Percentiles rank a stretch among this genome's conserved stretches.
phyloP scores from a whole-genome alignment of 176 grass and related monocot genomes.

The Luzula sylvatica region DNA sequence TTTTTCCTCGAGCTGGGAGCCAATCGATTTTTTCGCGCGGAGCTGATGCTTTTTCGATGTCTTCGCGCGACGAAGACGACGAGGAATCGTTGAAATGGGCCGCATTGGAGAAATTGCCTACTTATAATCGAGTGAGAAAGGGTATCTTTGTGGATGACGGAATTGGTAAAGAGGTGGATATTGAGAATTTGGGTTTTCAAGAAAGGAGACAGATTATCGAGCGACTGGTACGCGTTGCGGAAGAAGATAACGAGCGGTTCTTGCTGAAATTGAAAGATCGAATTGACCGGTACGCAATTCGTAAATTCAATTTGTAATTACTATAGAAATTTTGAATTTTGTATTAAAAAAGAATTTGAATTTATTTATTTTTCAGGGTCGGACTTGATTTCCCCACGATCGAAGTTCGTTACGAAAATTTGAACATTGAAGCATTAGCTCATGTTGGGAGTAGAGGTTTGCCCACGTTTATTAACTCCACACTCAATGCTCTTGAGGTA shows the following conservation, averaged over 20 bases:
- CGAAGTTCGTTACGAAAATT: slow-evolving; percentile 44
- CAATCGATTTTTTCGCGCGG: not conserved
- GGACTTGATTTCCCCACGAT: slow-evolving; percentile 48
- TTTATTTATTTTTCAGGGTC: slow-evolving; percentile 21
- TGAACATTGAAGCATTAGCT: slow-evolving; percentile 36
- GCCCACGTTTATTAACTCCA: slow-evolving; percentile 46
- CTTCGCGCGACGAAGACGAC: slow-evolving; percentile 31
- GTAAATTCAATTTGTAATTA: not conserved
- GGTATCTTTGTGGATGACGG: slow-evolving; percentile 16
- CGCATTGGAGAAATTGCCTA: slow-evolving; percentile 47
- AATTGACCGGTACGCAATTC: slow-evolving; percentile 24
- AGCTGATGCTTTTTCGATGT: slow-evolving; percentile 33
- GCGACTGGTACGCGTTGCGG: slow-evolving; percentile 39
- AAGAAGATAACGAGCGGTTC: slow-evolving; percentile 58
- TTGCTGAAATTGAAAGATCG: slow-evolving; percentile 41
- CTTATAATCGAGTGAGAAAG: slow-evolving; percentile 36
- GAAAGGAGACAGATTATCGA: slow-evolving; percentile 33
- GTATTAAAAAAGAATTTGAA: not conserved
- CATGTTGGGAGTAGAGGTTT: slow-evolving; percentile 44
- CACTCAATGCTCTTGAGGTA: slow-evolving; percentile 44
- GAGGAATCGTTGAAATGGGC: slow-evolving; percentile 59
- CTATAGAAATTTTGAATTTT: not conserved
- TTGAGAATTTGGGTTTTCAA: slow-evolving; percentile 29
- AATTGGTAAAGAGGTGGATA: slow-evolving; percentile 22
- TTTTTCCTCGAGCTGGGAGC: slow-evolving; percentile 19